Percentiles rank a stretch among this genome's conserved stretches.
Conservation (phyloP, 257 asterid species). For the Scutellaria barbata region DNA sequence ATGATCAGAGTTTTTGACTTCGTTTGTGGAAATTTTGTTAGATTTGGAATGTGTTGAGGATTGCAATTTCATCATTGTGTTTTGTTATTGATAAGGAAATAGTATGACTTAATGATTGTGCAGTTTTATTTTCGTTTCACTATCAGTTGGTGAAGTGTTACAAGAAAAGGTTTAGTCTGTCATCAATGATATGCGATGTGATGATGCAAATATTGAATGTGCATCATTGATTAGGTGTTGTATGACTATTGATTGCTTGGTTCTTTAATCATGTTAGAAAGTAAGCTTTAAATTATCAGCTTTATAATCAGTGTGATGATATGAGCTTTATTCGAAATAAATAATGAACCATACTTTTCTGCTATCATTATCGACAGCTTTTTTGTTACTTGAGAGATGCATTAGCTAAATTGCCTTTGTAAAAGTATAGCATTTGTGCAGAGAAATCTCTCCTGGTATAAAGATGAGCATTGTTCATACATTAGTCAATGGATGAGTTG, state of each 20-base stretch:
- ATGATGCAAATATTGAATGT: constrained; percentile 14
- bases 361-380: constrained; percentile 2
- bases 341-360: constrained; percentile 6
- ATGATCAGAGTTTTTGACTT: constrained; percentile 26
- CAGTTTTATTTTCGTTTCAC: constrained; percentile 24
- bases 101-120: constrained; percentile 16
- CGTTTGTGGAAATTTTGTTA: not conserved
- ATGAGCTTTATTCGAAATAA: not conserved
- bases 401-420: constrained; percentile 9
- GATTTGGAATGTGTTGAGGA: constrained; percentile 35
- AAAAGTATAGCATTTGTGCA: constrained; percentile 7
- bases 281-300: not conserved
- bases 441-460: constrained; percentile 13
- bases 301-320: constrained; percentile 20
- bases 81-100: constrained; percentile 29
- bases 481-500: constrained; percentile 13
- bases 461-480: constrained; percentile 2
- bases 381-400: constrained; percentile 8
- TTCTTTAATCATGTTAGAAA: constrained; percentile 24
- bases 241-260: constrained; percentile 16
- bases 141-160: constrained; percentile 11
- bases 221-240: not conserved
- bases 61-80: constrained; percentile 29
- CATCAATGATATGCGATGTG: constrained; percentile 21
- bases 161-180: not conserved